A percentile compares a stretch with the other conserved stretches of the same genome.
Evolutionary conservation across 2,329 filamentous ascomycete genomes (phyloP).

Genomic region (Hyphodiscus sp.): DNA sequence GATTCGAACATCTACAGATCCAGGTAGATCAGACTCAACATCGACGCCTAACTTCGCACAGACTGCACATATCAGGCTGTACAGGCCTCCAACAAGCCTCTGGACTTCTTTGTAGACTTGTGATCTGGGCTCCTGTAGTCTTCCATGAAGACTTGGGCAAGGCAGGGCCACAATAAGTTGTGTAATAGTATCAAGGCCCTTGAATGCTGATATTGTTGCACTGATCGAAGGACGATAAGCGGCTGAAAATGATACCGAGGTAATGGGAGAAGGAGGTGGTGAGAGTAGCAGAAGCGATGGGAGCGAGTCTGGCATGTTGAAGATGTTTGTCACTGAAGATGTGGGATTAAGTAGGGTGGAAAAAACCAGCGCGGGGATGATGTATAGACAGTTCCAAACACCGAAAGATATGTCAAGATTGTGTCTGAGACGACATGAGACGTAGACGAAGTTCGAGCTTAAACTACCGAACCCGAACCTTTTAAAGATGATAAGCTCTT

Average conservation of each 20-base stretch:
- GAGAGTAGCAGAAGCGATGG: conserved; percentile 58
- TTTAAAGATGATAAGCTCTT: too few species aligned
- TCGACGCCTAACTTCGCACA: conserved; percentile 51
- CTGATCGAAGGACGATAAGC: conserved; percentile 56
- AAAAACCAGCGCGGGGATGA: too few species aligned
- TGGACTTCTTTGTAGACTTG: conserved; percentile 61
- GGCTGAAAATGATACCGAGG: conserved; percentile 44
- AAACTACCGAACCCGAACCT: too few species aligned
- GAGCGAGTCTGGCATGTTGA: conserved; percentile 16
- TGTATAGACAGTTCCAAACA: too few species aligned
- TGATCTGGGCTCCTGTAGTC: conserved; percentile 45
- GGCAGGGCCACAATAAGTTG: conserved; percentile 47
- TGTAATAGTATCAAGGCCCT: conserved; percentile 30
- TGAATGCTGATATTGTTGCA: conserved; percentile 45
- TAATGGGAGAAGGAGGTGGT: conserved; percentile 51
- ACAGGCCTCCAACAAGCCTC: conserved; percentile 67
- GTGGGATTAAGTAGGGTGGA: too few species aligned
- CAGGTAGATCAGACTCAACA: conserved; percentile 57
- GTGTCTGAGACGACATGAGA: too few species aligned
- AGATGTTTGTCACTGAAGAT: background rate
- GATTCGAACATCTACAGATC: conserved; percentile 70
- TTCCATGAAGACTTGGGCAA: conserved; percentile 47
- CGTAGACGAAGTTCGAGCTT: too few species aligned
- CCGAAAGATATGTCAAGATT: too few species aligned
- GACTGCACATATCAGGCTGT: conserved; percentile 69